These are phyloP conservation scores for Aspergillus sclerotiicarbonarius DNA, from an alignment of 495 filamentous ascomycete species.

Conservation along the genomic window DNA sequence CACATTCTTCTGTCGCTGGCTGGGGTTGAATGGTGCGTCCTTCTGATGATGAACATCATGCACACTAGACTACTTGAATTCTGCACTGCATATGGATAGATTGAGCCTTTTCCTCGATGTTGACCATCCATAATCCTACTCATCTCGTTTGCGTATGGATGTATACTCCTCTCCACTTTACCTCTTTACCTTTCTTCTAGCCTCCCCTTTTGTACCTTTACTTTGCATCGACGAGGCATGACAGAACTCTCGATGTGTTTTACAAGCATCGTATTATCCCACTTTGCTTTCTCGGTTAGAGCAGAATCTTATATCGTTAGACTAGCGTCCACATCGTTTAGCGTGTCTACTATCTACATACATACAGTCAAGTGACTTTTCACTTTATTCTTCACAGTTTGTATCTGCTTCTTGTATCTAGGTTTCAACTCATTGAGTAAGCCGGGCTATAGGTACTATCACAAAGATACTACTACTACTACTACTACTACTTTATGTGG, in stretches of 20 bases:
- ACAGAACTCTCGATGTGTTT: not conserved
- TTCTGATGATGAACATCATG: constrained; percentile 9
- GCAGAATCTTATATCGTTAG: not conserved
- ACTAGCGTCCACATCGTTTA: too few relatives aligned
- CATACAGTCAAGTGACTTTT: too few relatives aligned
- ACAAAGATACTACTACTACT: too few relatives aligned
- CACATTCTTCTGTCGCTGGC: not conserved
- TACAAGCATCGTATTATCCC: not conserved
- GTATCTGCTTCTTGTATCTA: not conserved
- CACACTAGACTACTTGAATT: constrained; percentile 8
- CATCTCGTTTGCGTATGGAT: constrained; percentile 1
- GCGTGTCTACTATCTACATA: too few relatives aligned
- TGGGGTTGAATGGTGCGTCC: not conserved
- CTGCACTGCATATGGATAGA: constrained; percentile 6
- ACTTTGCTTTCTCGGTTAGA: not conserved
- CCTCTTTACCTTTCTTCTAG: not conserved
- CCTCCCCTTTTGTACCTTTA: not conserved
- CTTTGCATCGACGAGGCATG: constrained; percentile 2
- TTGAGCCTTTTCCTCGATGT: constrained; percentile 3
- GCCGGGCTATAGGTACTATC: too few relatives aligned
- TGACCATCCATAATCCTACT: not conserved
- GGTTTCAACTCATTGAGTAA: too few relatives aligned
- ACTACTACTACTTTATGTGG: not conserved
- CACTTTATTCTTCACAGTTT: not conserved
- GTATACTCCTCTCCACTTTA: not conserved